Conservation (phyloP, 2,329 filamentous ascomycete genomes). For the Aureobasidium subglaciale region DNA sequence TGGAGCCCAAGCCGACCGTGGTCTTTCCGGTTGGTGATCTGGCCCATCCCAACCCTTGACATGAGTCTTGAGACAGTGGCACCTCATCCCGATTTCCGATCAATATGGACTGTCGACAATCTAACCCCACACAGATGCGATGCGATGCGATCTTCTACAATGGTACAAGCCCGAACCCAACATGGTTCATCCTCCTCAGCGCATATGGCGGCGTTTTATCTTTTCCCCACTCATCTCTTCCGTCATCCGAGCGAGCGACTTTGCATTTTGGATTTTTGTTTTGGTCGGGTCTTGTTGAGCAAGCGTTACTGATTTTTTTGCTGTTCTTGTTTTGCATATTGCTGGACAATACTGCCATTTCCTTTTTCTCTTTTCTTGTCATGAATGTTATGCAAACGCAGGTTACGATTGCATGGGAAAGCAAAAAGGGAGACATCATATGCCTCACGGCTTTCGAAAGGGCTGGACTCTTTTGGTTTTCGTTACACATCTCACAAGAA, state of each 20-base stretch:
- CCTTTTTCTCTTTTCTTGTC: neutral
- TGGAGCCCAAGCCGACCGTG: too few relatives aligned
- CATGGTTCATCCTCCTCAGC: neutral
- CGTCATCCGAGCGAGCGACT: constrained; percentile 10
- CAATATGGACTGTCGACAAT: constrained; percentile 7
- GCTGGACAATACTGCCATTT: neutral
- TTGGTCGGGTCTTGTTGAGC: constrained; percentile 11
- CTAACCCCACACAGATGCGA: constrained; percentile 7
- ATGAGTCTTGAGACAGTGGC: constrained; percentile 19
- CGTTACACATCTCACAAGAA: neutral
- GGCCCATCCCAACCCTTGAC: constrained; percentile 32
- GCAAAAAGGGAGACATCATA: constrained; percentile 4
- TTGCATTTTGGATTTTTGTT: constrained; percentile 8
- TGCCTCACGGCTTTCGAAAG: constrained; percentile 12
- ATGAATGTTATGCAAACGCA: constrained; percentile 15
- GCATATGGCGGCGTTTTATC: constrained; percentile 7
- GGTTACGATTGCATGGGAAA: constrained; percentile 14
- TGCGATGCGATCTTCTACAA: constrained; percentile 7
- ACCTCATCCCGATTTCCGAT: constrained; percentile 32
- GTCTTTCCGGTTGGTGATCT: constrained; percentile 31
- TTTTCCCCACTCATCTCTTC: neutral
- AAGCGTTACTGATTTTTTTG: constrained; percentile 5
- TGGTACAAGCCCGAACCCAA: neutral
- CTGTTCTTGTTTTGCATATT: neutral
- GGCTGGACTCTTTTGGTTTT: constrained; percentile 4